phyloP scores from a whole-genome alignment of 352 stramenopile genomes.

The Phytophthora pseudosyringae region DNA sequence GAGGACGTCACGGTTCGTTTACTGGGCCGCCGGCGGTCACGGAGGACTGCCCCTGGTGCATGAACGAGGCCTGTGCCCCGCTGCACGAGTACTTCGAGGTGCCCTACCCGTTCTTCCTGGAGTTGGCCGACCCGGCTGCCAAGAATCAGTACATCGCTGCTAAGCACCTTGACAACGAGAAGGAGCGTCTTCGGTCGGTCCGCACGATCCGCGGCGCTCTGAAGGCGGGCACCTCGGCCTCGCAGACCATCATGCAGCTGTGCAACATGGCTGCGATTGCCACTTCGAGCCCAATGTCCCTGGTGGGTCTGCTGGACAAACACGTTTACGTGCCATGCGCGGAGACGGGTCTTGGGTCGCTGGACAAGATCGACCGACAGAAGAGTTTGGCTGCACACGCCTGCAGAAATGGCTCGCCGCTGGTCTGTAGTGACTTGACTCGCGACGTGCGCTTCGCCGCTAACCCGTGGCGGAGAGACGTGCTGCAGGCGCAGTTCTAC shows the following conservation, averaged over 20 bases:
- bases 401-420: slow-evolving; percentile 68
- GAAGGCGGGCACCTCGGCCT: slow-evolving; percentile 38
- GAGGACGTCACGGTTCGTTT: slow-evolving; percentile 30
- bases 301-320: slow-evolving; percentile 75
- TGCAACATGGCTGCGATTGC: slow-evolving; percentile 86
- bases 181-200: slow-evolving; percentile 67
- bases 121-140: slow-evolving; percentile 53
- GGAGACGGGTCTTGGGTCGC: slow-evolving; percentile 45
- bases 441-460: slow-evolving; percentile 76
- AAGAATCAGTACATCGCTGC: slow-evolving; percentile 69
- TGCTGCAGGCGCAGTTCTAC: slow-evolving; percentile 69
- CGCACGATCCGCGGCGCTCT: slow-evolving; percentile 54
- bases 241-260: slow-evolving; percentile 71
- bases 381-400: slow-evolving; percentile 74
- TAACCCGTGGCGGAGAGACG: slow-evolving; percentile 76
- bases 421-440: slow-evolving; percentile 82
- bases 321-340: slow-evolving; percentile 75
- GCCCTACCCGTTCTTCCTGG: slow-evolving; percentile 72
- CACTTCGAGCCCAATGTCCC: slow-evolving; percentile 65
- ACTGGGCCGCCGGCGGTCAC: slow-evolving; percentile 10
- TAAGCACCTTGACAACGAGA: slow-evolving; percentile 75
- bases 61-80: slow-evolving; percentile 71
- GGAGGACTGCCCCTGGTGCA: slow-evolving; percentile 65
- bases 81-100: slow-evolving; percentile 73
- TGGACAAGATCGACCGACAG: slow-evolving; percentile 61